Evolutionary conservation across 306 rosid genomes (phyloP), one percentile per base, ranked within the genome.

Genomic region (Amphicarpaea edgeworthii): DNA sequence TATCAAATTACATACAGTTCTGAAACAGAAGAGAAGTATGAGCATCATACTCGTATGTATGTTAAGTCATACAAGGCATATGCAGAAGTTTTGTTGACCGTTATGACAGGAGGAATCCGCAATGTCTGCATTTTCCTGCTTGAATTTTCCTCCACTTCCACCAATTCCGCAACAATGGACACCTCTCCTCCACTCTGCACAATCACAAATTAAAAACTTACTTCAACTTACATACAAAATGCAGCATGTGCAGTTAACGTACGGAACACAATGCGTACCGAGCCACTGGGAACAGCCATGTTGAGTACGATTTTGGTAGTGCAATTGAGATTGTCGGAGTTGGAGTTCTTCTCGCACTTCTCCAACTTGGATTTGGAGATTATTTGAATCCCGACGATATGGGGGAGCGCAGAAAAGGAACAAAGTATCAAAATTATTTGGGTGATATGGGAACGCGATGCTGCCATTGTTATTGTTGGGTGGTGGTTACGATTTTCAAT

Each of bases 311-410:
- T 85, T 87, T 90, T 95, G 78, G 84, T 89, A 24, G 97, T 89
- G 80, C 98, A 92, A 10, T 92, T 92, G 80, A 95, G 87, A 74
- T 79, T 32, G 11, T 78, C 86, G 51, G 93, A 89, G 73, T 82
- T 79, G 26, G 97, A 90, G 70, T 26, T 92, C 82, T 82, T 87
- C 87, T 95, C 97, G 84, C 97, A 95, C 59, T 88, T 89, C 77
- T 92, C 91, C 5, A 92, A 96, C 83, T 92, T 94, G 20, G 96
- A 94, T 79, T 94, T 94, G 28, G 98, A 94, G 34, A 92, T 92
- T 21, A 94, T 92, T 79, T 92, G 96, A 75, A 89, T 80, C 34
- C 86, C 91, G 38, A 73, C 30, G 50, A 75, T 83, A 49, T 24
- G 1, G 30, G n/a, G 41, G 6, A 47, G 77, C 8, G 28, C 67